Base-by-base conservation (phyloP, 208 protist genomes). In the Crithidia mellificae region DNA sequence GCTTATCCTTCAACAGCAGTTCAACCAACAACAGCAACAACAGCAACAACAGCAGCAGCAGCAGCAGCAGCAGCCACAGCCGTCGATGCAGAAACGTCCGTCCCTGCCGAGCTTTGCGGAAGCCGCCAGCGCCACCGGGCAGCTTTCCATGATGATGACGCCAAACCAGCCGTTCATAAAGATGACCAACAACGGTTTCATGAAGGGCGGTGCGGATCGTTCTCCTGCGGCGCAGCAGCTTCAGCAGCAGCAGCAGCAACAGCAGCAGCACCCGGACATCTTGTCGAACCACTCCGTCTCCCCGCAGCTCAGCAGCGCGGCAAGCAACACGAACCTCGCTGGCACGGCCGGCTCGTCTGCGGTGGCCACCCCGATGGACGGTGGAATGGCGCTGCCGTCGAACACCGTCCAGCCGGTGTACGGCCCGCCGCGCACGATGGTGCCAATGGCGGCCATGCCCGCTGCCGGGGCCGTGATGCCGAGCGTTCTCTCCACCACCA, bases 241-340 rank as follows among this genome's bases (percentile, higher is more conserved):
- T n/a, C 27, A 22, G 17, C 50, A 4, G n/a, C 47, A 38, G 38
- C 52, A 27, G 19, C 27, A 22, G 17, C 50, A 4, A 17, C 47
- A 38, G 38, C 52, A 27, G 19, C 38, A n/a, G 43, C 47, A 46
- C 2, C 73, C 34, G 7, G 43, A 58, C 11, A 43, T 72, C 5
- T 1, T 41, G 17, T 56, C 41, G 14, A 20, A 11, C 14, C 62
- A 69, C 34, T 64, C 54, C 30, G 46, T 65, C 29, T 69, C 70
- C 0, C 56, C 54, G 46, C 63, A 70, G 47, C 36, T 68, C 17
- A 65, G 55, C 38, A 61, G 63, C 63, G 14, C 51, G n/a, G 64
- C 50, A 5, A 59, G 56, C 34, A 61, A 55, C 36, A 25, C 29
- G 29, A 62, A 76, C 27, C 27, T 47, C 9, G n/a, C 32, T 17